Percentiles rank a stretch among this genome's conserved stretches.
These are phyloP conservation scores for Suillus plorans DNA, from an alignment of 768 basidiomycete genomes.

Conservation along the genomic window DNA sequence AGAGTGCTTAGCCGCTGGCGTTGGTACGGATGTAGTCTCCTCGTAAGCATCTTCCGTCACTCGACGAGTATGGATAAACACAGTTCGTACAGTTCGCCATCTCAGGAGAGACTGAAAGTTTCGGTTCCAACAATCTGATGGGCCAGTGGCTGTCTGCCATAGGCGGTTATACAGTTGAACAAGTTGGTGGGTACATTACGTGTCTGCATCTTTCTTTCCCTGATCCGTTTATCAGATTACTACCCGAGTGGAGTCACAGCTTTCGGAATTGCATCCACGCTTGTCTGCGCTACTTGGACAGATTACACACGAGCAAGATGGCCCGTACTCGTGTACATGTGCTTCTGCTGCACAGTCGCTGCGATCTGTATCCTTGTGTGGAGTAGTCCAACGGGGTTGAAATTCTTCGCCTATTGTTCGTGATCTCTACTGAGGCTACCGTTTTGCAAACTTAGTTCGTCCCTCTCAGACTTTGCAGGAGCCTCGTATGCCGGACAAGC, in stretches of 20 bases:
- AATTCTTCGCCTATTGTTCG: slow-evolving; percentile 75
- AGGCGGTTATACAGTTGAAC: slow-evolving; percentile 61
- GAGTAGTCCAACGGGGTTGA: slow-evolving; percentile 58
- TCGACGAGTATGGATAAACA: neutral
- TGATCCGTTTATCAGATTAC: slow-evolving; percentile 37
- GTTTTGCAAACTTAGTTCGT: neutral
- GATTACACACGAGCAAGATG: slow-evolving; percentile 57
- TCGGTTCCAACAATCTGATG: slow-evolving; percentile 73
- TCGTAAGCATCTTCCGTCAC: slow-evolving; percentile 39
- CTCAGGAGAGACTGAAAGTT: slow-evolving; percentile 66
- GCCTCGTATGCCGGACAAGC: slow-evolving; percentile 77
- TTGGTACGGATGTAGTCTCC: slow-evolving; percentile 66
- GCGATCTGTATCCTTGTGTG: slow-evolving; percentile 61
- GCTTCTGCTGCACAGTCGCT: slow-evolving; percentile 50
- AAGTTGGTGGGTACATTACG: slow-evolving; percentile 43
- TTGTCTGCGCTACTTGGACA: slow-evolving; percentile 64
- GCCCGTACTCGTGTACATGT: slow-evolving; percentile 68
- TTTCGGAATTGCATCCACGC: slow-evolving; percentile 61
- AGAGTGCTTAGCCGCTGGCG: slow-evolving; percentile 60
- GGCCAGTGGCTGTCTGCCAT: slow-evolving; percentile 67
- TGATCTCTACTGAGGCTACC: slow-evolving; percentile 9
- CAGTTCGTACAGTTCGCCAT: slow-evolving; percentile 51
- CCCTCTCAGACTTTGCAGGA: slow-evolving; percentile 50
- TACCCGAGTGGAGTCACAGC: slow-evolving; percentile 68
- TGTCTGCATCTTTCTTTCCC: neutral